A percentile compares a stretch with the other conserved stretches of the same genome.
Evolutionary conservation across 257 asterid species (phyloP).

Genomic region (Striga asiatica): DNA sequence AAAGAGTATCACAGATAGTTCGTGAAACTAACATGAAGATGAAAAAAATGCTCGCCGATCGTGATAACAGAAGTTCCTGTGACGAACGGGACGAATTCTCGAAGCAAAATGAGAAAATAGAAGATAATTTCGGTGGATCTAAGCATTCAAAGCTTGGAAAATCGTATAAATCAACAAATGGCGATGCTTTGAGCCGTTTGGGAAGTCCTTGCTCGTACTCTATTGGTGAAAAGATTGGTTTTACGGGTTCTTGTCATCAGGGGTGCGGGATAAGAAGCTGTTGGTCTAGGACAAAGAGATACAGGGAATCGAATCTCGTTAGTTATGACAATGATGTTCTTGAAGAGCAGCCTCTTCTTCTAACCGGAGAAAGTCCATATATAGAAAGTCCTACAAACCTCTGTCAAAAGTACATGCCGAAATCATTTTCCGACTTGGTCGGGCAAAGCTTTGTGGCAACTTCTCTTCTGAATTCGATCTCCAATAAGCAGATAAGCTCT

Average conservation of each 20-base stretch:
- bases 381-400: slow-evolving; percentile 50
- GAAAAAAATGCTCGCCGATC: not conserved
- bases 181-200: slow-evolving; percentile 27
- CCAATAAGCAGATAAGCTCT: slow-evolving; percentile 35
- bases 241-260: slow-evolving; percentile 38
- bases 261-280: slow-evolving; percentile 75
- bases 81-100: slow-evolving; percentile 36
- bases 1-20: slow-evolving; percentile 17
- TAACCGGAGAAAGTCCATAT: slow-evolving; percentile 21
- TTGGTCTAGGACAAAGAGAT: slow-evolving; percentile 56
- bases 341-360: slow-evolving; percentile 52
- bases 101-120: slow-evolving; percentile 18
- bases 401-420: slow-evolving; percentile 61
- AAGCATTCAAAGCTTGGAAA: slow-evolving; percentile 21
- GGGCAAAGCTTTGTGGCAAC: slow-evolving; percentile 54
- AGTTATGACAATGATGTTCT: too few species aligned
- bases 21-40: not conserved
- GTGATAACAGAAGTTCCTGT: slow-evolving; percentile 29
- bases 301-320: slow-evolving; percentile 29
- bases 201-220: slow-evolving; percentile 41
- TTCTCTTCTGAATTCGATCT: slow-evolving; percentile 54
- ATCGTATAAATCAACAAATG: slow-evolving; percentile 26
- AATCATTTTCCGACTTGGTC: slow-evolving; percentile 59
- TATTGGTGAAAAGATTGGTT: slow-evolving; percentile 37
- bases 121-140: slow-evolving; percentile 12